Evolutionary conservation across 768 basidiomycete genomes (phyloP), one percentile per base, ranked within the genome.

Genomic region (Lentinula sp.): DNA sequence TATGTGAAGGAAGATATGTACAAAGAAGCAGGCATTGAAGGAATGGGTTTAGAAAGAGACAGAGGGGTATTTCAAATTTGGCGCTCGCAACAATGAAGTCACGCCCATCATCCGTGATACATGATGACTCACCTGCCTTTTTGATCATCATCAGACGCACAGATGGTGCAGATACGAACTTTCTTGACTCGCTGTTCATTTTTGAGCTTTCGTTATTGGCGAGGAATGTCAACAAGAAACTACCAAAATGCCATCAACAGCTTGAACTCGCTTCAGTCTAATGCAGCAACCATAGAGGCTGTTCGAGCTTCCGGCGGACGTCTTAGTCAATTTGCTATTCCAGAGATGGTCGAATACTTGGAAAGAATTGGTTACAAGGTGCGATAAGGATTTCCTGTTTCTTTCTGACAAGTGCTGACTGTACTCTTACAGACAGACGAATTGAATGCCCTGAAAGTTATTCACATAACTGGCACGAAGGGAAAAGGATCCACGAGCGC

Each of bases 401-500:
- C 23, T 13, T 15, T 31, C 15, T 5, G 0, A 23, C 40, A 23
- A 18, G 28, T 40, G 39, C 46, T 10, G 18, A 48, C 9, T 9
- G 32, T 11, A 46, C n/a, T 10, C 18, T 15, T 8, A 42, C 67
- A 97, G 95, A 82, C 90, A 45, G 78, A 84, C 61, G 88, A 95
- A 64, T 80, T 99, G 46, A 95, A 98, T 70, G 74, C 76, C 23
- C 78, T 99, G 58, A 96, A 98, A 72, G 93, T 96, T 61, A 84
- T 98, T 51, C 96, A 99, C 76, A 86, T 99, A 65, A 95, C 96
- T 8, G 96, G 96, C 3, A 98, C 97, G 4, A 99, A 99, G 75
- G 96, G 96, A 37, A 99, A 99, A 72, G 96, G 96, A 6, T 98
- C 96, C 3, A 95, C 97, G 1, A 93, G 91, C 65, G 96, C 97